Evolutionary conservation across 805 yeast species (phyloP).

Genomic region (Saturnispora silvae): DNA sequence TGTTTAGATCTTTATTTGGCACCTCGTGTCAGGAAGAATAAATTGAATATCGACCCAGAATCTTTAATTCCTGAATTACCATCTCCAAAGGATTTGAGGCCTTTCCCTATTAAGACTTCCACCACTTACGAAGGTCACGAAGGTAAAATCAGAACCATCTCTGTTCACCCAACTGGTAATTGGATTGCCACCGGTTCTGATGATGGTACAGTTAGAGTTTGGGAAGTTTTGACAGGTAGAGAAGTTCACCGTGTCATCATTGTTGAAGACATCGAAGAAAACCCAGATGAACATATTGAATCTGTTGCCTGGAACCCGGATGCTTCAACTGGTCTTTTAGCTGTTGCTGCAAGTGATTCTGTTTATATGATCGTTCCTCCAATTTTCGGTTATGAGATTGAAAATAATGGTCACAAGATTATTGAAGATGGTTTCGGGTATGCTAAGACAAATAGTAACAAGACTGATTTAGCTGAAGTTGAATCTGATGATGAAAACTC

Average conservation of each 20-base stretch:
- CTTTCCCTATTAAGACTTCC: slow-evolving; percentile 89
- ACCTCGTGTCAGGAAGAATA: slow-evolving; percentile 87
- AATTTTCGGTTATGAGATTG: slow-evolving; percentile 78
- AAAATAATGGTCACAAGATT: slow-evolving; percentile 65
- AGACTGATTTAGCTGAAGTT: slow-evolving; percentile 22
- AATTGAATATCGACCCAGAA: slow-evolving; percentile 90
- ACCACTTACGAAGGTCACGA: slow-evolving; percentile 76
- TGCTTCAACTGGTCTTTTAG: slow-evolving; percentile 60
- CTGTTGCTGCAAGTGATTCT: slow-evolving; percentile 74
- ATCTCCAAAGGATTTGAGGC: slow-evolving; percentile 90
- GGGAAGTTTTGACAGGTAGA: slow-evolving; percentile 95
- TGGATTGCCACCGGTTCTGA: slow-evolving; percentile 98
- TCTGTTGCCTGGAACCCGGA: slow-evolving; percentile 87
- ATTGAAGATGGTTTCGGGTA: slow-evolving; percentile 91
- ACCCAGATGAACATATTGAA: slow-evolving; percentile 68
- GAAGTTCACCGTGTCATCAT: slow-evolving; percentile 63
- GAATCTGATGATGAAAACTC: slow-evolving; percentile 32
- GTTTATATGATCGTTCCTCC: slow-evolving; percentile 81
- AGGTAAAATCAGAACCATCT: slow-evolving; percentile 70
- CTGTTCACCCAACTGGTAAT: slow-evolving; percentile 80
- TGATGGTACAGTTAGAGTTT: slow-evolving; percentile 89
- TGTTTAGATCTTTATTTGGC: slow-evolving; percentile 90
- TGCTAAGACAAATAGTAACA: slow-evolving; percentile 32
- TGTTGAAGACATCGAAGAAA: slow-evolving; percentile 37
- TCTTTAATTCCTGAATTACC: slow-evolving; percentile 93